Evolutionary conservation across 139 green algal genomes (phyloP), one percentile per base, ranked within the genome.

Genomic region (Micromonas commoda): DNA sequence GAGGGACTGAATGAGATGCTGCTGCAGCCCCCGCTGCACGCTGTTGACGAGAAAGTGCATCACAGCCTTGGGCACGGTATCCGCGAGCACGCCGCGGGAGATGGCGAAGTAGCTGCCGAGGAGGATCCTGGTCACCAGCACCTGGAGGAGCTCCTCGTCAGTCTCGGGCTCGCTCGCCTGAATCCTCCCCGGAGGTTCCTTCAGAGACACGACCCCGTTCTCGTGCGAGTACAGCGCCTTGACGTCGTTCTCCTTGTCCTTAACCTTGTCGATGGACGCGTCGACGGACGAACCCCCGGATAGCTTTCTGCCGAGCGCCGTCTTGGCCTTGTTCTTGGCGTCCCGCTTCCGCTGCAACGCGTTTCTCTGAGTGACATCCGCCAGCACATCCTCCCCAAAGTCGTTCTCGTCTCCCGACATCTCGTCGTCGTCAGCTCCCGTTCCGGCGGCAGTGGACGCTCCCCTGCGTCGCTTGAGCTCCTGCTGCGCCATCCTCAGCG

Each of bases 1-100:
- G 5, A 78, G 29, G 20, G 26, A 32, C n/a, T 33, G n/a, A 54
- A 78, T 78, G 1, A 78, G 32, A 52, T 78, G 51, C 77, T 94
- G 87, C 79, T 97, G 91, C 81, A 97, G 77, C 0, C 88, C 90
- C 0, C 85, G 81, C 79, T 90, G 86, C 35, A 89, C 86, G 71
- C 79, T 78, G 77, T 91, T 86, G 6, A 97, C 93, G 81, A 97
- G 84, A 83, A 96, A 96, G 87, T 94, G 87, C 91, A 97, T 97
- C 66, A 97, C 84, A 20, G 86, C 86, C 82, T 97, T 97, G 73
- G 93, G 93, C 51, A 97, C 92, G 31, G 85, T 79, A 83, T 97
- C 93, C 13, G 85, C 69, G 79, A 97, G 81, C 73, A 91, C 94
- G 29, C 83, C 82, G 24, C 88, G 84, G 67, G 94, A 89, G 54